A percentile compares a stretch with the other conserved stretches of the same genome.
Evolutionary conservation across 805 yeast species (phyloP).

Genomic region (Candida succiphila): DNA sequence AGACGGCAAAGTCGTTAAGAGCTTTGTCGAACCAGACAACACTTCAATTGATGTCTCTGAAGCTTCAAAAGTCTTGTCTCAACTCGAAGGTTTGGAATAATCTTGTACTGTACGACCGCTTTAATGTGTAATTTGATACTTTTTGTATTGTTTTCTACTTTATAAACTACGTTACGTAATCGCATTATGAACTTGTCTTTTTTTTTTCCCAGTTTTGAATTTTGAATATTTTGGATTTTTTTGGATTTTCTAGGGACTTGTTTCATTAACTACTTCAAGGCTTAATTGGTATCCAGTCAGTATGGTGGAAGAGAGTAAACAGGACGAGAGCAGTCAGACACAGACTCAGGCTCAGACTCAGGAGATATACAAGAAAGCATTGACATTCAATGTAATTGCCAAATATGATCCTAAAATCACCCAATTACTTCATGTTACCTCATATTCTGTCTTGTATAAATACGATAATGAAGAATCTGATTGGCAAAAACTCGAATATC

Average conservation of each 20-base stretch:
- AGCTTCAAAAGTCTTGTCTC: conserved; percentile 33
- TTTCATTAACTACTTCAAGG: too few relatives aligned
- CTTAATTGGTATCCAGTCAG: too few relatives aligned
- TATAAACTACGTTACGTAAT: too few relatives aligned
- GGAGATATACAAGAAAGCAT: conserved; percentile 56
- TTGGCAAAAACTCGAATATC: conserved; percentile 64
- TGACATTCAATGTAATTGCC: conserved; percentile 68
- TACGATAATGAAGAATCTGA: conserved; percentile 47
- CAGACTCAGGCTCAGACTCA: conserved; percentile 24
- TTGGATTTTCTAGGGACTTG: too few relatives aligned
- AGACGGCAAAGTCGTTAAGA: conserved; percentile 58
- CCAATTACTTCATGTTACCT: conserved; percentile 56
- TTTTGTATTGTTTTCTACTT: too few relatives aligned
- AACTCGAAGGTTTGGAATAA: conserved; percentile 14
- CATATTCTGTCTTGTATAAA: conserved; percentile 64
- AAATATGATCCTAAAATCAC: conserved; percentile 67
- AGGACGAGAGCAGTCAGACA: too few relatives aligned
- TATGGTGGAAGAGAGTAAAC: too few relatives aligned
- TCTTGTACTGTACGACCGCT: too few relatives aligned
- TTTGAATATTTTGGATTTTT: too few relatives aligned
- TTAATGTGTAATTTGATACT: too few relatives aligned
- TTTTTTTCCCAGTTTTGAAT: too few relatives aligned
- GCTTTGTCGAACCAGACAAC: conserved; percentile 76
- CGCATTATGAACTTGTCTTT: too few relatives aligned
- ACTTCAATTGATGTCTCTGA: conserved; percentile 51